phyloP scores from a whole-genome alignment of 208 protist species.

The Trypanosoma avium region DNA sequence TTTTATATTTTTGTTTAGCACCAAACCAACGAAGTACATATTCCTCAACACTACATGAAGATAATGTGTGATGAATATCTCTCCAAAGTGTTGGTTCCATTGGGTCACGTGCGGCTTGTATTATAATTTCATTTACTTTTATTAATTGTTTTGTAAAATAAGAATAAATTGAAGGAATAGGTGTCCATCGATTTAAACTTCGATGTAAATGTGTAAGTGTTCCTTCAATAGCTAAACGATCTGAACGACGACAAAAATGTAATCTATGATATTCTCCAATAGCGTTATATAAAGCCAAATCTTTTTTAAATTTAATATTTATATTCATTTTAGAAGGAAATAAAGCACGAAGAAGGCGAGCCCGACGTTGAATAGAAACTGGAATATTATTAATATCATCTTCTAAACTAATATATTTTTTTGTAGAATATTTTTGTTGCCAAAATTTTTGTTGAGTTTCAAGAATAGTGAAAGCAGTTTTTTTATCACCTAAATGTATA shows the following conservation, averaged over 20 bases:
- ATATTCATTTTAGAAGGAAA: conserved; percentile 32
- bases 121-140: conserved; percentile 15
- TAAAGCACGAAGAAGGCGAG: conserved; percentile 55
- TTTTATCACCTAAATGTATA: conserved; percentile 42
- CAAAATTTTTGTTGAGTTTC: conserved; percentile 42
- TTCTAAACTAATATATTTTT: not conserved
- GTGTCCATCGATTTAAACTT: conserved; percentile 56
- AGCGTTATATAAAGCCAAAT: conserved; percentile 51
- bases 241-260: conserved; percentile 56
- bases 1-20: not conserved
- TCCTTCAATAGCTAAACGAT: conserved; percentile 64
- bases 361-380: conserved; percentile 49
- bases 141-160: conserved; percentile 26
- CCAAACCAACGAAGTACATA: conserved; percentile 43
- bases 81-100: conserved; percentile 46
- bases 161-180: conserved; percentile 33
- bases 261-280: conserved; percentile 52
- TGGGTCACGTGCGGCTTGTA: conserved; percentile 33
- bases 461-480: conserved; percentile 49
- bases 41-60: conserved; percentile 40
- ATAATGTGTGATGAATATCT: conserved; percentile 17
- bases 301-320: not conserved
- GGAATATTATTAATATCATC: conserved; percentile 32
- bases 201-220: conserved; percentile 39
- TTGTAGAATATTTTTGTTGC: conserved; percentile 11